A percentile compares a stretch with the other conserved stretches of the same genome.
Conservation (phyloP, 495 filamentous ascomycete genomes). For the Neurospora sublineolata region DNA sequence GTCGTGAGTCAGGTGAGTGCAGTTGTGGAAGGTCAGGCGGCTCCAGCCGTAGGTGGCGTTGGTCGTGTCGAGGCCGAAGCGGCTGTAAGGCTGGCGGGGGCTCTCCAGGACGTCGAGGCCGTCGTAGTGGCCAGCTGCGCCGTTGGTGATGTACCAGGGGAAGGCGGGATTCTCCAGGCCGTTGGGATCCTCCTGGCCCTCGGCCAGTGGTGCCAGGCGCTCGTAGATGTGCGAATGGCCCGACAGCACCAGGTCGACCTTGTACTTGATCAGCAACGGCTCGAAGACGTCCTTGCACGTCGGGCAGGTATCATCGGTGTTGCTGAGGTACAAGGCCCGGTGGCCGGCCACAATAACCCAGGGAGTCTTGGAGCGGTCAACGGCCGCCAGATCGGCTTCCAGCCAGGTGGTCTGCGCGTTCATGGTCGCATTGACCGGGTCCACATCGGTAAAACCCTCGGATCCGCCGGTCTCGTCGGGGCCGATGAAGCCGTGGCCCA, state of each 20-base stretch:
- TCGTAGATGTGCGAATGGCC: slow-evolving; percentile 44
- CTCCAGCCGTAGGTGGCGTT: slow-evolving; percentile 21
- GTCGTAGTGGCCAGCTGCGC: slow-evolving; percentile 36
- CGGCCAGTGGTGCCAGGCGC: slow-evolving; percentile 17
- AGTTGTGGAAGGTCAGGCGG: slow-evolving; percentile 23
- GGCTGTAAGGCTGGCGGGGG: slow-evolving; percentile 1
- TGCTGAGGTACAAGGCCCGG: slow-evolving; percentile 37
- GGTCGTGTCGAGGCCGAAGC: slow-evolving; percentile 3
- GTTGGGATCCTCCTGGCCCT: slow-evolving; percentile 24
- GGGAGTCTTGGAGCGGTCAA: slow-evolving; percentile 41
- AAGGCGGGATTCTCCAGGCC: slow-evolving; percentile 35
- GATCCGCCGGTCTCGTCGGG: slow-evolving; percentile 22
- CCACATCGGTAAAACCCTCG: slow-evolving; percentile 13
- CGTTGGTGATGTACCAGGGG: slow-evolving; percentile 40
- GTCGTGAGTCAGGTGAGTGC: slow-evolving; percentile 23
- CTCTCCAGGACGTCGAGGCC: neutral
- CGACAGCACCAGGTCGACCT: slow-evolving; percentile 40
- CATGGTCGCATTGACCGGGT: slow-evolving; percentile 41
- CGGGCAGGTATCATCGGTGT: slow-evolving; percentile 19
- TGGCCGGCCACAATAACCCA: slow-evolving; percentile 46
- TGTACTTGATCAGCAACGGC: slow-evolving; percentile 34
- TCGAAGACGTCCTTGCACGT: slow-evolving; percentile 40
- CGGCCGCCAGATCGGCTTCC: slow-evolving; percentile 33
- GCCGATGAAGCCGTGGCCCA: slow-evolving; percentile 31
- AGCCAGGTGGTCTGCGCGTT: slow-evolving; percentile 38